Percentiles rank a stretch among this genome's conserved stretches.
These are phyloP conservation scores for Pseudogymnoascus pannorum DNA, from an alignment of 2,329 filamentous ascomycete species.

Conservation along the genomic window DNA sequence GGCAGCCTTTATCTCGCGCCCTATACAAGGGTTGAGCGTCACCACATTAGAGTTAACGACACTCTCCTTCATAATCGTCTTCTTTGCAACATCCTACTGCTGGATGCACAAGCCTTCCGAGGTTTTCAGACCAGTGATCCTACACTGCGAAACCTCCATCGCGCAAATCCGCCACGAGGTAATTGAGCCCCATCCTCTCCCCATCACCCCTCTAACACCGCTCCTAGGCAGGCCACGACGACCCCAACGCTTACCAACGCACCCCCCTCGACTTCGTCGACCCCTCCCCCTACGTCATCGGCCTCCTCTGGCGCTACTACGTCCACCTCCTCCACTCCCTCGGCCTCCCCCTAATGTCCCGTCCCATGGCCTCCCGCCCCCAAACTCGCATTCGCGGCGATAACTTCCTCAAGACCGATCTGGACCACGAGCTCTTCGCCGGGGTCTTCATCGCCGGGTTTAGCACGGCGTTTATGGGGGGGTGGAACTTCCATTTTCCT, in stretches of 20 bases:
- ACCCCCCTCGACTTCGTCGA: conserved; percentile 32
- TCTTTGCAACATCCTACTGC: conserved; percentile 15
- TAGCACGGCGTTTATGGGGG: not conserved
- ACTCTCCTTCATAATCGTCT: conserved; percentile 18
- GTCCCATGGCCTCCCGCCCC: not conserved
- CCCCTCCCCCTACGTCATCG: conserved; percentile 15
- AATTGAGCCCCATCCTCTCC: not conserved
- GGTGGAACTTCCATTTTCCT: conserved; percentile 14
- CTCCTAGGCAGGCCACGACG: not conserved
- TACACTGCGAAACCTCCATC: conserved; percentile 16
- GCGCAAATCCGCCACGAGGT: conserved; percentile 15
- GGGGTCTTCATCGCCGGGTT: conserved; percentile 6
- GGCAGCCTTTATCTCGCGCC: conserved; percentile 15
- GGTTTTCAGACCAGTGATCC: conserved; percentile 12
- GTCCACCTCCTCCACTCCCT: conserved; percentile 17
- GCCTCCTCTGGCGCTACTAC: conserved; percentile 15
- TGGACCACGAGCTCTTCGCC: not conserved
- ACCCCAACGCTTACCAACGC: conserved; percentile 20
- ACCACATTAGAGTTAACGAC: conserved; percentile 22
- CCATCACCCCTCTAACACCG: not conserved
- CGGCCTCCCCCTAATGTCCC: conserved; percentile 2
- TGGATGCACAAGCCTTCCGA: conserved; percentile 21
- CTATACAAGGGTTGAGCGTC: conserved; percentile 14
- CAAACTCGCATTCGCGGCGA: conserved; percentile 6
- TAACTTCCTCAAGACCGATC: not conserved